Base-by-base conservation (phyloP, 352 stramenopile genomes). In the Phytophthora macrochlamydospora region DNA sequence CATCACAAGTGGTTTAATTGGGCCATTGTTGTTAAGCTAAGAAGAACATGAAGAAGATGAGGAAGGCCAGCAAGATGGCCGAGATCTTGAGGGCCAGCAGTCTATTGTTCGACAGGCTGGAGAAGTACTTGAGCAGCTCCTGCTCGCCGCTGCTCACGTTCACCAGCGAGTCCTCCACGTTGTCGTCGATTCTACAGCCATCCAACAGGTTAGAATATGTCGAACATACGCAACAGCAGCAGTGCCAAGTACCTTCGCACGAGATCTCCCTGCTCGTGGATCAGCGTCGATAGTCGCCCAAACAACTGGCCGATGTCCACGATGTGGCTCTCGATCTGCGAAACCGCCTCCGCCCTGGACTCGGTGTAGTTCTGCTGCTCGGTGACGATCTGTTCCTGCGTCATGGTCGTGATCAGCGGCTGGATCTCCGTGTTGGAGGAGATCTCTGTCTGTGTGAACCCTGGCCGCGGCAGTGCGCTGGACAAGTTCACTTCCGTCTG, bases 21-120 rank as follows among this genome's bases (percentile, higher is more conserved):
- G 54, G 59, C 59, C 57, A 62, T 44, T 62, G 52, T 57, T 52
- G 7, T 84, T 92, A 95, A 51, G 87, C 87, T 70, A 95, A 76
- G 65, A 95, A 89, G 71, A 94, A 93, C 80, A 94, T 91, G 75
- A 95, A 95, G 74, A 95, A 93, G 70, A 95, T 78, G 64, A 95
- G 73, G 52, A 95, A 95, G 43, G 93, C 67, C 60, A 95, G 90
- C 80, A 95, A 91, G 75, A 95, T 92, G 76, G 81, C 82, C 32
- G 79, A 91, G 43, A 95, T 73, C 76, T 95, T 95, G 76, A 93
- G 73, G 63, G 85, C 86, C 69, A 95, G 73, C 73, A 92, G 75
- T 80, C 83, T 85, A 86, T 91, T 95, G 81, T 93, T 95, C 56
- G 83, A 93, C 50, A 95, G 79, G 60, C 82, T 89, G 30, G 86